Evolutionary conservation across 208 protist genomes (phyloP), one percentile per base, ranked within the genome.

Genomic region (Acanthamoeba comandoni): DNA sequence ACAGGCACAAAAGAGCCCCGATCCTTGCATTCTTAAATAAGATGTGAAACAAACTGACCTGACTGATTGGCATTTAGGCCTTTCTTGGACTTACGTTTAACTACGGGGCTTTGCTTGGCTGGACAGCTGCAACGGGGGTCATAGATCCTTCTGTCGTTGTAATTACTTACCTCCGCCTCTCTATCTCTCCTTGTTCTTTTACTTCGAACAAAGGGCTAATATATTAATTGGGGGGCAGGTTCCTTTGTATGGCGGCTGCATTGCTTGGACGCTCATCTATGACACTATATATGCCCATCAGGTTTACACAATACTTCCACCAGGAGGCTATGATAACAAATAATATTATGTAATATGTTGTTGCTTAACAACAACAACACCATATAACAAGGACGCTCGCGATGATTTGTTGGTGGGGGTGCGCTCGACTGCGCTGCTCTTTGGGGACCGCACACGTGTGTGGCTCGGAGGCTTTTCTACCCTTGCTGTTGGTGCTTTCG

Each of bases 281-380:
- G 96, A 97, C 85, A 97, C 96, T 13, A 96, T 97, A 49, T 97
- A 97, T 85, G 96, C 96, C 8, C 96, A 97, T 77, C 96, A 97
- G 75, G 75, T 82, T n/a, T 71, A 49, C 31, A 77, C 26, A 60
- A 67, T 67, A 39, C 22, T 82, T 11, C 29, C 9, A 67, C 55
- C 11, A 13, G 55, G 22, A 11, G 11, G 13, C 55, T 82, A 53
- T 55, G 11, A 82, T 82, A 11, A 53, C 64, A 82, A 57, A 39
- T 73, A 55, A n/a, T n/a, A n/a, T n/a, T n/a, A n/a, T n/a, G n/a
- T n/a, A n/a, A n/a, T n/a, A n/a, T n/a, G n/a, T n/a, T n/a, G n/a
- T n/a, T n/a, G n/a, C n/a, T n/a, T n/a, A n/a, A n/a, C n/a, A n/a
- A n/a, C n/a, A n/a, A n/a, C 17, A 17, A 55, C 35, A 39, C 11